These are phyloP conservation scores for Fusarium avenaceum DNA, from an alignment of 2,329 filamentous ascomycete genomes.

Conservation along the genomic window DNA sequence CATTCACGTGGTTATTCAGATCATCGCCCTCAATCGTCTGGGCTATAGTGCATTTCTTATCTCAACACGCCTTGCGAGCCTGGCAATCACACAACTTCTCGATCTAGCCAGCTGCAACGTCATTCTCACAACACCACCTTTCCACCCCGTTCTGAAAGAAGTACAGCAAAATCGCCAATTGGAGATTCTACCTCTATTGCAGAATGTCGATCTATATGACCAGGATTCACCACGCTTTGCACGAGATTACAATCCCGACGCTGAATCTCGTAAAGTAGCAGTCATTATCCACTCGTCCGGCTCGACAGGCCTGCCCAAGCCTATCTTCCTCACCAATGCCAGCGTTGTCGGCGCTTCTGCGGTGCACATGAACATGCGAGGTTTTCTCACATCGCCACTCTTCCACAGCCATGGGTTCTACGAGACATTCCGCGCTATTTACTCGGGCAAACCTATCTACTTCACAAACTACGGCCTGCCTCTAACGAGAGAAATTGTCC, in stretches of 20 bases:
- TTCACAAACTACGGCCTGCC: constrained; percentile 69
- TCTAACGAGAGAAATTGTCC: constrained; percentile 64
- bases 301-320: constrained; percentile 73
- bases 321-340: constrained; percentile 70
- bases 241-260: constrained; percentile 31
- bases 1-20: constrained; percentile 38
- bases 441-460: constrained; percentile 63
- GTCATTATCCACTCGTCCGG: constrained; percentile 58
- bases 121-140: constrained; percentile 37
- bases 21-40: constrained; percentile 40
- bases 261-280: constrained; percentile 33
- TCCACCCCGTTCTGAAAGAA: constrained; percentile 32
- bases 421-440: constrained; percentile 66
- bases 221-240: constrained; percentile 35
- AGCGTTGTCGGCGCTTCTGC: constrained; percentile 64
- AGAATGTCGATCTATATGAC: constrained; percentile 12
- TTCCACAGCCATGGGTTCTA: constrained; percentile 72
- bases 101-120: constrained; percentile 19
- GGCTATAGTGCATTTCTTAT: constrained; percentile 43
- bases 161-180: constrained; percentile 33
- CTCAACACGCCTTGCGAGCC: constrained; percentile 41
- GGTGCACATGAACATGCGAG: constrained; percentile 56
- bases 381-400: constrained; percentile 68
- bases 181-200: constrained; percentile 27
- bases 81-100: constrained; percentile 38